These are phyloP conservation scores for Wickerhamiella pararugosa DNA, from an alignment of 1,139 yeast genomes.

Conservation along the genomic window DNA sequence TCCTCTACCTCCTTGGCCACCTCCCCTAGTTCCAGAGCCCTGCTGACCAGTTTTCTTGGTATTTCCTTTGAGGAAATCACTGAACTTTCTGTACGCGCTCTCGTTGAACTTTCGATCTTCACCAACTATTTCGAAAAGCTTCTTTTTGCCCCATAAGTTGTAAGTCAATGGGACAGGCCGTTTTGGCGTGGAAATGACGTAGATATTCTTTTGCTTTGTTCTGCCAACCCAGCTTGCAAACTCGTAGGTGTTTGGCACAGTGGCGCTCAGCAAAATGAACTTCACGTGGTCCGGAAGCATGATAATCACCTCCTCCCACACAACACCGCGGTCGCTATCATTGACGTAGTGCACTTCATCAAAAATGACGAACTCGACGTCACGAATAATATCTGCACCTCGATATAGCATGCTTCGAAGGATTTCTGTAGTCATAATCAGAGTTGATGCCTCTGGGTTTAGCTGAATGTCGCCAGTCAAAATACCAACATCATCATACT, in stretches of 20 bases:
- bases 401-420: constrained; percentile 81
- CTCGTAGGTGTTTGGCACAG: constrained; percentile 94
- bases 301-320: constrained; percentile 98
- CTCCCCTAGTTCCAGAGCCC: constrained; percentile 17
- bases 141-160: constrained; percentile 60
- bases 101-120: constrained; percentile 55
- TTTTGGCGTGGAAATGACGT: constrained; percentile 88
- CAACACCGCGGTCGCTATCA: constrained; percentile 94
- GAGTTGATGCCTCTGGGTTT: constrained; percentile 91
- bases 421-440: constrained; percentile 97
- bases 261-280: constrained; percentile 51
- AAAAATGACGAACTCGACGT: constrained; percentile 91
- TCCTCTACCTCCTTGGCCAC: constrained; percentile 13
- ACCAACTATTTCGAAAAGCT: constrained; percentile 57
- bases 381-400: constrained; percentile 91
- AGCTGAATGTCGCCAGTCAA: constrained; percentile 98
- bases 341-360: constrained; percentile 96
- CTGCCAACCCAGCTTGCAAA: constrained; percentile 98
- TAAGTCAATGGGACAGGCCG: constrained; percentile 93
- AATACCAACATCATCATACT: constrained; percentile 90
- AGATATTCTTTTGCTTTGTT: constrained; percentile 87
- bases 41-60: constrained; percentile 20
- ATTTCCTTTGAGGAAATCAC: constrained; percentile 1
- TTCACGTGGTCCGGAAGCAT: constrained; percentile 85
- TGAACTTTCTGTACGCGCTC: constrained; percentile 37